Evolutionary conservation across 495 filamentous ascomycete genomes (phyloP), one percentile per base, ranked within the genome.

Genomic region (Penicillium desertorum): DNA sequence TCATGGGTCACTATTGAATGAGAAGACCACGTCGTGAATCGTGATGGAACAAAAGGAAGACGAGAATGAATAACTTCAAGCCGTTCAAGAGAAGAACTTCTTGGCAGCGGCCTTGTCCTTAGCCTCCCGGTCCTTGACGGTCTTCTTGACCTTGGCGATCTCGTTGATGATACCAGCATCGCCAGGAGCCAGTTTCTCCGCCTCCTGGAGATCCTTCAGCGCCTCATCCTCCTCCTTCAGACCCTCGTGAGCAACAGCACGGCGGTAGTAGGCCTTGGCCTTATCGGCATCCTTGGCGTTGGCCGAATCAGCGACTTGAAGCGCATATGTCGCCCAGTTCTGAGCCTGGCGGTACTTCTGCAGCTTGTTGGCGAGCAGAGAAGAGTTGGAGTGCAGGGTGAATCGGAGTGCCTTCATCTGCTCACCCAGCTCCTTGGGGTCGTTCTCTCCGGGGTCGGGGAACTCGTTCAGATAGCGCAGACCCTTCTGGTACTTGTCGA

Each of bases 401-500:
- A 93, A 90, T 48, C 88, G 86, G 37, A 99, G 79, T 23, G 84
- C 76, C 61, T 85, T 85, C 56, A 96, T 75, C 64, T 89, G 77
- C 47, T 76, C 67, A 45, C 81, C 82, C 34, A 88, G 78, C 44
- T 91, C 88, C 41, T 79, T 76, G 36, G 86, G 77, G 58, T 92
- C 90, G 2, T 79, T 75, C 17, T 91, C 86, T 17, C 67, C 72
- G 20, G 86, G 73, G 48, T 86, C 84, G 11, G 90, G 87, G 68
- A 94, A 89, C 75, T 97, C 92, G 69, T 92, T 90, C 57, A 97
- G 74, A 67, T 98, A 99, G 60, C 94, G 88, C 53, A 99, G 73
- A n/a, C 84, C 92, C 77, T 99, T 99, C 74, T 96, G 89, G 77
- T 99, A 99, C 78, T 99, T 99, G 42, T 89, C 89, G 23, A 98